phyloP scores from a whole-genome alignment of 139 green algal genomes.

The Coelastrella sp. region DNA sequence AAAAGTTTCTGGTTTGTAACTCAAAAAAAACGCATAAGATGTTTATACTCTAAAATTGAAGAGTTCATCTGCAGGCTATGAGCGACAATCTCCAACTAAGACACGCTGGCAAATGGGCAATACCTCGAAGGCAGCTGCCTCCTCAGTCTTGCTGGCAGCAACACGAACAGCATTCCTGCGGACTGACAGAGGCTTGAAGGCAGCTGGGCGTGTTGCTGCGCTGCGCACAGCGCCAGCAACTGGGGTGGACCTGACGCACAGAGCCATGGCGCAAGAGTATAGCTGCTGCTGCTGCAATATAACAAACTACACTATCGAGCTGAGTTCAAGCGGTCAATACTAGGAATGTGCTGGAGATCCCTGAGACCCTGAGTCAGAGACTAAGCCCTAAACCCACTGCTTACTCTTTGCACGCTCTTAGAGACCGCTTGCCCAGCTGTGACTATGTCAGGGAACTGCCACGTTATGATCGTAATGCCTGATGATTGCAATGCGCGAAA shows the following conservation, averaged over 20 bases:
- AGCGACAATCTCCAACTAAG: not conserved
- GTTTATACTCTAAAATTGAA: no score
- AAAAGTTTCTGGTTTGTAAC: no score
- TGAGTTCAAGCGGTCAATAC: not conserved
- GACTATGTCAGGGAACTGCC: no score
- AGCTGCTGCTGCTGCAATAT: not conserved
- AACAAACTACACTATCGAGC: not conserved
- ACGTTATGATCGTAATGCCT: no score
- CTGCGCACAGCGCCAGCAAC: conserved; percentile 14
- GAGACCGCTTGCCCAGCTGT: no score
- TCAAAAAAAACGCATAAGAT: no score
- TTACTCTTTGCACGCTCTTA: no score
- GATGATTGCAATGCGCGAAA: no score
- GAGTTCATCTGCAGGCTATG: conserved; percentile 24
- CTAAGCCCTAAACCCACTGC: not conserved
- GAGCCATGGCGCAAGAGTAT: not conserved
- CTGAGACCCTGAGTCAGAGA: conserved; percentile 12
- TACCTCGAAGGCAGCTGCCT: not conserved
- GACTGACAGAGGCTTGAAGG: not conserved
- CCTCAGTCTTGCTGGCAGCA: conserved; percentile 28
- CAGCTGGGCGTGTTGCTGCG: not conserved
- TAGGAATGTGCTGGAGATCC: not conserved
- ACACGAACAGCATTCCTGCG: conserved; percentile 22
- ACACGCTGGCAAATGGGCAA: conserved; percentile 25
- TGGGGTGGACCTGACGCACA: conserved; percentile 1